Conservation (phyloP, 352 stramenopile genomes). For the Pythium rishiriense region DNA sequence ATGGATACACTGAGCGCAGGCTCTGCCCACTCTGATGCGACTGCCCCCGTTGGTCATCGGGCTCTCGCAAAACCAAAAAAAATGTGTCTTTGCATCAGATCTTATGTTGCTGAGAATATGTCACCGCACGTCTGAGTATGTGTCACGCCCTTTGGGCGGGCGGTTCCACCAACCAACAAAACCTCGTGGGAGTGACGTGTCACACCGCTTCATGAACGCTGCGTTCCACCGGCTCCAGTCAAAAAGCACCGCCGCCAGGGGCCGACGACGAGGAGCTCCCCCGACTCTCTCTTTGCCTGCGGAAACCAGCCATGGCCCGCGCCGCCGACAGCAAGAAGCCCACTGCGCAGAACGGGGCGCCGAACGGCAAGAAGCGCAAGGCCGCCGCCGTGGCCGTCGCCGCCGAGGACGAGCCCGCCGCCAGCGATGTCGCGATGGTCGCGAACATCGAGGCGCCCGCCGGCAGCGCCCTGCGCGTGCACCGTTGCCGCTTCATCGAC, state of each 20-base stretch:
- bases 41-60: too few species aligned
- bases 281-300: background rate
- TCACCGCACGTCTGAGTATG: too few species aligned
- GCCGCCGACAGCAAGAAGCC: conserved; percentile 16
- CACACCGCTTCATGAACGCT: conserved; percentile 5
- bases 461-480: conserved; percentile 48
- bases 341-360: conserved; percentile 16
- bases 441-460: conserved; percentile 5
- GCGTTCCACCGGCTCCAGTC: conserved; percentile 1
- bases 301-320: conserved; percentile 4
- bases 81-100: background rate
- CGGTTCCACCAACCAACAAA: conserved; percentile 11
- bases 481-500: conserved; percentile 85
- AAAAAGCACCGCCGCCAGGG: background rate
- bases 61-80: too few species aligned
- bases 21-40: too few species aligned
- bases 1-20: too few species aligned
- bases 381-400: conserved; percentile 6
- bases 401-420: background rate
- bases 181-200: conserved; percentile 16
- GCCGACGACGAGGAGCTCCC: background rate
- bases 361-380: conserved; percentile 64
- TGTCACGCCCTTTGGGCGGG: background rate
- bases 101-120: conserved; percentile 2
- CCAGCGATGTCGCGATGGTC: too few species aligned